Base-by-base conservation (phyloP, 2,329 filamentous ascomycete genomes). In the Cladosporium sp. region DNA sequence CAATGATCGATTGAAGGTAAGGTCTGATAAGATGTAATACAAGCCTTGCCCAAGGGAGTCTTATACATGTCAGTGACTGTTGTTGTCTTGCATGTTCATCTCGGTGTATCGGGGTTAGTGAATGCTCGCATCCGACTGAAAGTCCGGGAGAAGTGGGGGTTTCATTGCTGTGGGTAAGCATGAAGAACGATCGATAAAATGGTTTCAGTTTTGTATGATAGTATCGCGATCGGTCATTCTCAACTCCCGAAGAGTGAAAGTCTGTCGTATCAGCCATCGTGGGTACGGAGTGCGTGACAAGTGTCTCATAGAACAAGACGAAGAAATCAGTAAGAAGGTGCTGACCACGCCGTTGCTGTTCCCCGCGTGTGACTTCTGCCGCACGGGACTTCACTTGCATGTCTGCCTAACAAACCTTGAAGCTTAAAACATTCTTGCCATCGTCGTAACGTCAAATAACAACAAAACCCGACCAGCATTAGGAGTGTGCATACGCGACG, bases 61-160 rank as follows among this genome's bases (percentile, higher is more conserved):
- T 28, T 16, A 53, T n/a, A 53, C 14, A 32, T 54, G 18, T 32
- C 6, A 4, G 1, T 8, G n/a, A 39, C 13, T 32, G 21, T 18
- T 58, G 3, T 26, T 63, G 49, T 63, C 49, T 56, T 34, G 36
- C 60, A 32, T 56, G 8, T 28, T 63, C 34, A 56, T 56, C 49
- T 63, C 60, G 60, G 60, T 46, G 49, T 28, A 36, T 54, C 25
- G 58, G 43, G 32, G 43, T 34, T 61, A 36, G 54, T 26, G 26
- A 14, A 8, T 46, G 18, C 58, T 51, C 46, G 43, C 58, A 34
- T 18, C 58, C 56, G 56, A 58, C 6, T 6, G 8, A 57, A 58
- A 43, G 36, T 58, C 56, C 56, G 56, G 34, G 21, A 28, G n/a
- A 46, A 46, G 56, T 58, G 56, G 56, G 56, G 56, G 23, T 7